Conservation (phyloP, 2,329 filamentous ascomycete genomes). For the Bipolaris oryzae region DNA sequence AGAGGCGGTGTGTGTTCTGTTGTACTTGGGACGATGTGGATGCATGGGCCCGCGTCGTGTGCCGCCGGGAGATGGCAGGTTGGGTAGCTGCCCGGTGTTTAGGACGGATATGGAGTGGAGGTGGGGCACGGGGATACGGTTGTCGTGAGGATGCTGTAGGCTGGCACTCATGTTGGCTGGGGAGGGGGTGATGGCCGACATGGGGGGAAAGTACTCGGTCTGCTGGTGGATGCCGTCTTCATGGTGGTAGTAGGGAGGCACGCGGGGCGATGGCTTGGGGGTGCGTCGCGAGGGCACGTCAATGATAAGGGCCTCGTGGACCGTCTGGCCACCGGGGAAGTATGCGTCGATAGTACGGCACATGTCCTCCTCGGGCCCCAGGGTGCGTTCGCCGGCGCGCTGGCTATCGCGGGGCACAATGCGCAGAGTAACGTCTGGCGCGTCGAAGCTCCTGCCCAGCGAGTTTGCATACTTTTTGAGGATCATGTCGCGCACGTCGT, state of each 20-base stretch:
- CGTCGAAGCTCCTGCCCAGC: conserved; percentile 83
- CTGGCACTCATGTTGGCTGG: conserved; percentile 46
- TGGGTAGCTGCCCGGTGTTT: conserved; percentile 77
- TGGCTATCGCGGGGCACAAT: conserved; percentile 71
- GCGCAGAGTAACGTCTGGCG: conserved; percentile 83
- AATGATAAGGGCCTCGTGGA: conserved; percentile 89
- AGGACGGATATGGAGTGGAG: conserved; percentile 76
- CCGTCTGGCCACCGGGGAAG: conserved; percentile 83
- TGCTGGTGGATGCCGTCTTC: conserved; percentile 72
- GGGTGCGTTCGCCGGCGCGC: conserved; percentile 64
- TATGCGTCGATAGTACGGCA: conserved; percentile 77
- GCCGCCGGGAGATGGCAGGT: conserved; percentile 81
- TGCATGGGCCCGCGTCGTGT: conserved; percentile 55
- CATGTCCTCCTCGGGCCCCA: conserved; percentile 88
- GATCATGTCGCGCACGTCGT: conserved; percentile 92
- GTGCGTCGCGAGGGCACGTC: conserved; percentile 79
- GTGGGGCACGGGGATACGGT: conserved; percentile 46
- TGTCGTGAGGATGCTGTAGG: conserved; percentile 43
- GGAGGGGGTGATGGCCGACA: conserved; percentile 53
- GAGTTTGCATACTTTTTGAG: conserved; percentile 93
- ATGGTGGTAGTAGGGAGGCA: conserved; percentile 56
- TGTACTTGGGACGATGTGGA: conserved; percentile 64
- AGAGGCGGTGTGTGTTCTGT: conserved; percentile 78
- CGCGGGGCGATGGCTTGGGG: conserved; percentile 77
- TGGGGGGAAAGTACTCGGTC: conserved; percentile 83